Percentiles rank a stretch among this genome's conserved stretches.
phyloP scores from a whole-genome alignment of 306 rosid species.

The Dalbergia cultrata region DNA sequence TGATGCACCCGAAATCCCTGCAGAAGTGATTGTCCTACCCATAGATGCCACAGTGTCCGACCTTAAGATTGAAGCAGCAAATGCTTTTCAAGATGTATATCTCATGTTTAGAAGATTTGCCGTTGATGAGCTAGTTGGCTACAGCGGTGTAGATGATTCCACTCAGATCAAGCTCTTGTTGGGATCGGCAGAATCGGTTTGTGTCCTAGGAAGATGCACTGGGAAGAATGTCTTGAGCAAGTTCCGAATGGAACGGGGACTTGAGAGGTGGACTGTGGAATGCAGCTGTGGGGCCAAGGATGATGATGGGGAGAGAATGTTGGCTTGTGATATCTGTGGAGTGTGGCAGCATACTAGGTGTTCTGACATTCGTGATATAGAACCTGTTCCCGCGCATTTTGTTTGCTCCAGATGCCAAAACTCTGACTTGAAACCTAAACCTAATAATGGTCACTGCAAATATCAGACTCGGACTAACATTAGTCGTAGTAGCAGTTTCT shows the following conservation, averaged over 20 bases:
- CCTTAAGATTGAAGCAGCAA: constrained; percentile 74
- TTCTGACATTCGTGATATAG: constrained; percentile 72
- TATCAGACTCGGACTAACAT: constrained; percentile 58
- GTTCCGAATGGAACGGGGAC: constrained; percentile 91
- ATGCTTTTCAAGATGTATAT: constrained; percentile 89
- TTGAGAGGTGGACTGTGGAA: constrained; percentile 96
- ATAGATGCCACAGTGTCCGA: constrained; percentile 68
- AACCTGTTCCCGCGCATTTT: constrained; percentile 74
- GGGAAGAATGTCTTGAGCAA: constrained; percentile 71
- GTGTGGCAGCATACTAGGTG: constrained; percentile 96
- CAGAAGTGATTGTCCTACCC: constrained; percentile 72
- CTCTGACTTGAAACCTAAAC: constrained; percentile 43
- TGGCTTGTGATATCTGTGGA: constrained; percentile 88
- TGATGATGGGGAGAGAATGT: constrained; percentile 97
- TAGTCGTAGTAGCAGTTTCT: constrained; percentile 48
- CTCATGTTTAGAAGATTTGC: constrained; percentile 73
- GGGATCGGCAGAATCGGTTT: constrained; percentile 62
- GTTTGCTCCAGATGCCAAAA: constrained; percentile 75
- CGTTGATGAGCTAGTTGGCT: constrained; percentile 74
- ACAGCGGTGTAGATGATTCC: constrained; percentile 75
- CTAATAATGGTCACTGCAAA: constrained; percentile 56
- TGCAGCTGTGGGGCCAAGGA: constrained; percentile 93
- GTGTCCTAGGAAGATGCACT: constrained; percentile 74
- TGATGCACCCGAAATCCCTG: constrained; percentile 58
- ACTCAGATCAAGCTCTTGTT: constrained; percentile 67